Base-by-base conservation (phyloP, 805 yeast species). In the Cyberlindnera subsufficiens region DNA sequence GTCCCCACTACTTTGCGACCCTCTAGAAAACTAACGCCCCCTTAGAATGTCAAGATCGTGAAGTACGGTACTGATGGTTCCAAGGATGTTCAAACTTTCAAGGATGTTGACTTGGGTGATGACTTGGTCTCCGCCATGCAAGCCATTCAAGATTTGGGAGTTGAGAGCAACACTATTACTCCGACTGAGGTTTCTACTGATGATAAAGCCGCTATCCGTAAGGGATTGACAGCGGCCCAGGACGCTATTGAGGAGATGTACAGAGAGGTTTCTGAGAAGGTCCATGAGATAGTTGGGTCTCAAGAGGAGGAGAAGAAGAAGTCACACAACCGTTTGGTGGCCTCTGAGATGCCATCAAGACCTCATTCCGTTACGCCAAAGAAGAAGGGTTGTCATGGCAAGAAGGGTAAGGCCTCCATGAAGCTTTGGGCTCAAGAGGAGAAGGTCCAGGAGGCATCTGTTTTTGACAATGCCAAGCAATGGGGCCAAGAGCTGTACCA, bases 71-170 rank as follows among this genome's bases (percentile, higher is more conserved):
- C 30, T 7, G 44, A 51, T 6, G 58, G 58, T 17, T 34, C 35
- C 17, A 37, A 34, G n/a, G 39, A 37, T 11, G 45, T 53, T 27
- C 35, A 47, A 35, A 27, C 37, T 7, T 40, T 42, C 30, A 41
- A 47, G 14, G 32, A 46, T 30, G 53, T 54, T 34, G 55, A 55
- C 35, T 31, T 55, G 15, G 57, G 54, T 32, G 49, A 51, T 25
- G 43, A 53, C n/a, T 32, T 44, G 29, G 45, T 38, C 40, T 39
- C 45, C 18, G 49, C 49, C 14, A 17, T 38, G 27, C 32, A 34
- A 16, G 47, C 42, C 2, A 18, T 45, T 30, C 11, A 38, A n/a
- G 34, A 29, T 30, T 35, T 13, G 35, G 31, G 17, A 10, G 31
- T 30, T 15, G 27, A 22, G 27, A 22, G 27, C 27, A 22, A 22